Conservation (phyloP, 164 flowering plant species). For the Aristolochia californica region DNA sequence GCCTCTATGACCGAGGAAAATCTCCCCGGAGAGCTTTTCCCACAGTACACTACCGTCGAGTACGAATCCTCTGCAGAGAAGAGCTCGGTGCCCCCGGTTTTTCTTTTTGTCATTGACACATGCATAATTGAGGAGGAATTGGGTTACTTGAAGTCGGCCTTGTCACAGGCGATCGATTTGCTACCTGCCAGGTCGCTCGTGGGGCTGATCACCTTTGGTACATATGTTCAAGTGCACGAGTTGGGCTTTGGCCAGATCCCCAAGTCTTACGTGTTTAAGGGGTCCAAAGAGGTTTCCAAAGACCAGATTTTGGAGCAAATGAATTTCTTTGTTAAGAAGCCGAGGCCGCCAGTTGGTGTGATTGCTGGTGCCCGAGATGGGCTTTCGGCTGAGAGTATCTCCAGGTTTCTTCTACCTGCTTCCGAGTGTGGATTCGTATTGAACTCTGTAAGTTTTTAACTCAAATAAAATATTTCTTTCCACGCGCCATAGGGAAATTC, state of each 20-base stretch:
- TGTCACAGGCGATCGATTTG: slow-evolving; percentile 63
- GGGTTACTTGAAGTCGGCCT: slow-evolving; percentile 51
- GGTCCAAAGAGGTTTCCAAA: slow-evolving; percentile 65
- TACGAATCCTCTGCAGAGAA: slow-evolving; percentile 33
- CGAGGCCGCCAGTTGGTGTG: slow-evolving; percentile 59
- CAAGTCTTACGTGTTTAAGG: slow-evolving; percentile 71
- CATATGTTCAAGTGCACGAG: slow-evolving; percentile 78
- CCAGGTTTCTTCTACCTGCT: slow-evolving; percentile 74
- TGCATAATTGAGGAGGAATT: slow-evolving; percentile 89
- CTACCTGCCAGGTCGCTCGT: slow-evolving; percentile 71
- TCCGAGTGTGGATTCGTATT: slow-evolving; percentile 81
- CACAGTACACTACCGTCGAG: slow-evolving; percentile 79
- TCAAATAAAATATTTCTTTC: not conserved
- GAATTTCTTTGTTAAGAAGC: slow-evolving; percentile 67
- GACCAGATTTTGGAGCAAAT: slow-evolving; percentile 80
- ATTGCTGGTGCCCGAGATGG: slow-evolving; percentile 84
- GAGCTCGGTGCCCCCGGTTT: slow-evolving; percentile 36
- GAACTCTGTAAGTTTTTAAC: slow-evolving; percentile 39
- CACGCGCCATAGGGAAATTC: not conserved
- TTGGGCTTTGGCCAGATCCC: slow-evolving; percentile 63
- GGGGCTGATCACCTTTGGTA: slow-evolving; percentile 84
- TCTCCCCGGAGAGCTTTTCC: slow-evolving; percentile 79
- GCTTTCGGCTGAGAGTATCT: slow-evolving; percentile 56
- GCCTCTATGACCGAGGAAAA: slow-evolving; percentile 60
- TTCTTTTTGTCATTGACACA: slow-evolving; percentile 69